These are phyloP conservation scores for Metarhizium rileyi DNA, from an alignment of 2,329 filamentous ascomycete genomes.

Conservation along the genomic window DNA sequence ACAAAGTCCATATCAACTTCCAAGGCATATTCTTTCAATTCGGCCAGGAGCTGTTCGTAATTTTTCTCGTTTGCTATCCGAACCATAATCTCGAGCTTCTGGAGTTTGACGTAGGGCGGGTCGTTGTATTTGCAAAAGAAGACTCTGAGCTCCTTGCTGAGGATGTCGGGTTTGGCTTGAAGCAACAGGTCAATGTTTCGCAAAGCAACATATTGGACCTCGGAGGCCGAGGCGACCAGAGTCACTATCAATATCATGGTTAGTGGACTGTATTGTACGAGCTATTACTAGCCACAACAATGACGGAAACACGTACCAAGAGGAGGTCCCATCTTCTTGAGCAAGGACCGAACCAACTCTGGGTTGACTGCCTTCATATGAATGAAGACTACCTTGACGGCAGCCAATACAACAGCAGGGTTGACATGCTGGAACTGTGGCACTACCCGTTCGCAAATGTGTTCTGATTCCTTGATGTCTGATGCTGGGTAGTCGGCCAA, in stretches of 20 bases:
- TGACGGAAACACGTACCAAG: conserved; percentile 49
- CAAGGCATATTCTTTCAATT: conserved; percentile 93
- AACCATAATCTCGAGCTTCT: conserved; percentile 98
- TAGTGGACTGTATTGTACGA: background rate
- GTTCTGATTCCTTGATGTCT: conserved; percentile 94
- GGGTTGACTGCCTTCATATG: conserved; percentile 81
- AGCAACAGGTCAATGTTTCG: conserved; percentile 93
- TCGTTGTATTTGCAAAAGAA: conserved; percentile 99
- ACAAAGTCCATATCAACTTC: conserved; percentile 99
- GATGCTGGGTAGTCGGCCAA: conserved; percentile 76
- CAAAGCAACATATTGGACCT: conserved; percentile 95
- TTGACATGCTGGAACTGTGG: conserved; percentile 99
- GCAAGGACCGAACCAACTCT: conserved; percentile 72
- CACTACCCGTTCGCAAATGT: conserved; percentile 92
- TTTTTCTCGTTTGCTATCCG: conserved; percentile 97
- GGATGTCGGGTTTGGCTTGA: conserved; percentile 90
- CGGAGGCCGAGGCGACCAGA: conserved; percentile 85
- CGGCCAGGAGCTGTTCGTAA: conserved; percentile 85
- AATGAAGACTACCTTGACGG: conserved; percentile 93
- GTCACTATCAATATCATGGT: conserved; percentile 52
- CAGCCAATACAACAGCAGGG: conserved; percentile 90
- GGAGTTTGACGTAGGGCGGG: conserved; percentile 91
- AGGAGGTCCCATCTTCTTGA: conserved; percentile 98
- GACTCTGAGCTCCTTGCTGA: conserved; percentile 93
- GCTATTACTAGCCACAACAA: background rate